Conservation (phyloP, 225 moss, liverwort and hornwort species). For the Pleurozium schreberi region DNA sequence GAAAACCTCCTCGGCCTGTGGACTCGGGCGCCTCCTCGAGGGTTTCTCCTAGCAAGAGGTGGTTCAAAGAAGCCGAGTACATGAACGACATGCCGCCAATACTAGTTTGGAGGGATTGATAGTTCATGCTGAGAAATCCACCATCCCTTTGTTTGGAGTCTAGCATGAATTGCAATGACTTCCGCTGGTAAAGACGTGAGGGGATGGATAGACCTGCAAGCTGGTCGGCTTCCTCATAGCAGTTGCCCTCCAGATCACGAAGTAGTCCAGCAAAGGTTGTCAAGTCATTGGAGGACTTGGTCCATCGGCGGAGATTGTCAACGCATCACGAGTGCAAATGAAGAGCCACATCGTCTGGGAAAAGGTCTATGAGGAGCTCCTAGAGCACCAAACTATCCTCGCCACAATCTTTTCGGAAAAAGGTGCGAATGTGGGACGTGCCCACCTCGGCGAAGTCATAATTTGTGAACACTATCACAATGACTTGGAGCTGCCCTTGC, state of each 20-base stretch:
- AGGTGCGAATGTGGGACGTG: conserved; percentile 64
- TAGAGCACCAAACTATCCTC: conserved; percentile 74
- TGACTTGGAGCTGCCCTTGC: conserved; percentile 91
- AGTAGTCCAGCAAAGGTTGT: conserved; percentile 81
- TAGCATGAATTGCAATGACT: conserved; percentile 95
- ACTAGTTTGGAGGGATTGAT: conserved; percentile 54
- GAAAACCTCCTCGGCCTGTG: conserved; percentile 76
- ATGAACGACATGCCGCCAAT: conserved; percentile 45
- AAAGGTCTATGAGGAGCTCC: conserved; percentile 71
- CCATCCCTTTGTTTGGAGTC: conserved; percentile 83
- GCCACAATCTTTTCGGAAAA: conserved; percentile 69
- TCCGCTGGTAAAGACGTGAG: conserved; percentile 80
- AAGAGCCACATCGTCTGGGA: conserved; percentile 51
- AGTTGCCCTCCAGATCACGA: conserved; percentile 81
- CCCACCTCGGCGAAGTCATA: conserved; percentile 37
- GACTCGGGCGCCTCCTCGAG: conserved; percentile 33
- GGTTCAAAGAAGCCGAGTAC: conserved; percentile 92
- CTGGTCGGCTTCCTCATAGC: conserved; percentile 81
- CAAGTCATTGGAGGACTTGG: conserved; percentile 88
- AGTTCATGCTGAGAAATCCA: conserved; percentile 84
- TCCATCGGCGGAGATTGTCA: conserved; percentile 91
- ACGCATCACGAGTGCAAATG: conserved; percentile 64
- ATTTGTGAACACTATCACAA: conserved; percentile 51
- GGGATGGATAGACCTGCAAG: conserved; percentile 86
- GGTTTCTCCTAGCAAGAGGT: conserved; percentile 45